phyloP scores from a whole-genome alignment of 164 flowering plant species.

The Akebia trifoliata region DNA sequence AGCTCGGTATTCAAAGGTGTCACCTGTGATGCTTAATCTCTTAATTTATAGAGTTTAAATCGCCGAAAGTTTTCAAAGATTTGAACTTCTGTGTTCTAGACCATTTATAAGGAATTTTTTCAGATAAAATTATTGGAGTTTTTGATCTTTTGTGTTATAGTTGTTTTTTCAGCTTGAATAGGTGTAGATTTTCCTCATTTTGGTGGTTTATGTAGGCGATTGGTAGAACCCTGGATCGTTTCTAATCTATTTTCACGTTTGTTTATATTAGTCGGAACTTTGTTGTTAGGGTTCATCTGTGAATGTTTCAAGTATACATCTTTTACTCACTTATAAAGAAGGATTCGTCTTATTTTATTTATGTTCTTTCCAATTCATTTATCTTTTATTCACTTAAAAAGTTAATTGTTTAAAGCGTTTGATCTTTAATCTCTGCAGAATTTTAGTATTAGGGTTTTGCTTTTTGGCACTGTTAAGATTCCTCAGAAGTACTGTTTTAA shows the following conservation, averaged over 20 bases:
- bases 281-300: neutral
- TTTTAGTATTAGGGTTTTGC: slow-evolving; percentile 7
- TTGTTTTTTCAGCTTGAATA: neutral
- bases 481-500: neutral
- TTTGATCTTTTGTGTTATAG: neutral
- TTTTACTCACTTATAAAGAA: neutral
- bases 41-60: neutral
- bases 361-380: too few species aligned
- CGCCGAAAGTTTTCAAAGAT: neutral
- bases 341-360: neutral
- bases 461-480: neutral
- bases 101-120: neutral
- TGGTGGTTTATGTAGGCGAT: too few species aligned
- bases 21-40: neutral
- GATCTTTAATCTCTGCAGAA: neutral
- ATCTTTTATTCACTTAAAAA: too few species aligned
- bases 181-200: too few species aligned
- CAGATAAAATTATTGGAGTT: neutral
- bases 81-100: neutral
- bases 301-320: neutral
- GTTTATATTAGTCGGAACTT: neutral
- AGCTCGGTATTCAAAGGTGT: too few species aligned
- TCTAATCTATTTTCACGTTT: neutral
- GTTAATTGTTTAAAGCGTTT: too few species aligned
- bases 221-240: too few species aligned